Evolutionary conservation across 2,329 filamentous ascomycete species (phyloP), one percentile per base, ranked within the genome.

Genomic region (Microcyclosporella mali): DNA sequence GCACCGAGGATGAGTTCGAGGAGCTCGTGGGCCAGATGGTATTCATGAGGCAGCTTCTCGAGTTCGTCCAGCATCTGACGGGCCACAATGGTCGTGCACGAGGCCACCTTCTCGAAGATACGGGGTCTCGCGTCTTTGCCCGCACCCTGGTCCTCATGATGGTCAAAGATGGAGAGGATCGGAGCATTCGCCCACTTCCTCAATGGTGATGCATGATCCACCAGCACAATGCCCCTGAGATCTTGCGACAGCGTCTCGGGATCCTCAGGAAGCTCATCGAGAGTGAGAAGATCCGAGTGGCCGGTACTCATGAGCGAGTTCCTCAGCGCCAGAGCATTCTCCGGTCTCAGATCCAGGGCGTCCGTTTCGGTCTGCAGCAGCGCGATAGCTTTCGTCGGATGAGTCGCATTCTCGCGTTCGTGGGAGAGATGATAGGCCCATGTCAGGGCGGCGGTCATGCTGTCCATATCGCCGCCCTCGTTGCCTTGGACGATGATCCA

Each of bases 371-470:
- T 72, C 49, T 72, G 70, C 19, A 72, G 57, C 34, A 72, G 54
- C 1, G 70, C 69, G 41, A 72, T 70, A 4, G 68, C 70, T 47
- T 70, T 72, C 48, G 67, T 45, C 0, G 68, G 69, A 33, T 65
- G 50, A 6, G 66, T 65, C 1, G 64, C 63, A 46, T 72, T 70
- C 34, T 58, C 52, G 1, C 66, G 69, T 14, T 66, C 62, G 49
- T 72, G 70, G 51, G 63, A 61, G 3, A 72, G 61, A 46, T 72
- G 70, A 49, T 72, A 72, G 4, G 70, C 69, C 70, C 70, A 72
- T 6, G 67, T 66, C 6, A 72, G 56, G 4, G 70, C 70, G 1
- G 67, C 62, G 1, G 69, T 63, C 66, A 71, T 68, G 44, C 57
- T 63, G 51, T 71, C 68, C 30, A 70, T 48, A 29, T 71, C 68